Evolutionary conservation across 2,329 filamentous ascomycete genomes (phyloP).

Genomic region (Thelonectria rubi): DNA sequence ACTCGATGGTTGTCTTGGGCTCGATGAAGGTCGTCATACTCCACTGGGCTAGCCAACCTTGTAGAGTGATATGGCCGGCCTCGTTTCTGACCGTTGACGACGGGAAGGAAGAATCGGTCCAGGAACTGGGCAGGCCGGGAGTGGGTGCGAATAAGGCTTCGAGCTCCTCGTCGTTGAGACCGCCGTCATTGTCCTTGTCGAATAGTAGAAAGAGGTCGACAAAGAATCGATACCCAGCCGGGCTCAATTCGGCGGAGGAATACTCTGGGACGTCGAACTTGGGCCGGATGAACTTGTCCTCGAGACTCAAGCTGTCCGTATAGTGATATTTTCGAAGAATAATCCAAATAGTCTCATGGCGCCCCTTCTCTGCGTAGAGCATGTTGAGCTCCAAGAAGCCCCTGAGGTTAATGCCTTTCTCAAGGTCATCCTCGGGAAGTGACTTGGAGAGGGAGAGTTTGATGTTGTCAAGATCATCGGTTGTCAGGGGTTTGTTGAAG

Average conservation of each 20-base stretch:
- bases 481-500: constrained; percentile 85
- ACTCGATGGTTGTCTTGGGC: constrained; percentile 93
- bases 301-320: constrained; percentile 91
- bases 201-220: constrained; percentile 95
- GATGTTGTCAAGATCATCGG: constrained; percentile 88
- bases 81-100: constrained; percentile 95
- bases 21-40: constrained; percentile 99
- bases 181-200: constrained; percentile 97
- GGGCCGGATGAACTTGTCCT: constrained; percentile 90
- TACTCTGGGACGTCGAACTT: constrained; percentile 94
- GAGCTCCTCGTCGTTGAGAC: constrained; percentile 86
- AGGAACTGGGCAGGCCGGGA: constrained; percentile 85
- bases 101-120: constrained; percentile 89
- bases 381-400: constrained; percentile 94
- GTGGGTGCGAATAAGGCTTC: constrained; percentile 90
- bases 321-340: constrained; percentile 96
- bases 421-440: constrained; percentile 68
- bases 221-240: constrained; percentile 95
- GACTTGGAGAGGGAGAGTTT: constrained; percentile 83
- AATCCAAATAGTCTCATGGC: constrained; percentile 98
- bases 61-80: constrained; percentile 91
- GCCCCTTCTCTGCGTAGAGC: constrained; percentile 95
- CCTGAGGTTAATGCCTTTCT: constrained; percentile 79
- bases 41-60: constrained; percentile 99
- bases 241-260: constrained; percentile 92